Conservation (phyloP, 2,329 filamentous ascomycete genomes). For the Cordyceps fumosorosea region DNA sequence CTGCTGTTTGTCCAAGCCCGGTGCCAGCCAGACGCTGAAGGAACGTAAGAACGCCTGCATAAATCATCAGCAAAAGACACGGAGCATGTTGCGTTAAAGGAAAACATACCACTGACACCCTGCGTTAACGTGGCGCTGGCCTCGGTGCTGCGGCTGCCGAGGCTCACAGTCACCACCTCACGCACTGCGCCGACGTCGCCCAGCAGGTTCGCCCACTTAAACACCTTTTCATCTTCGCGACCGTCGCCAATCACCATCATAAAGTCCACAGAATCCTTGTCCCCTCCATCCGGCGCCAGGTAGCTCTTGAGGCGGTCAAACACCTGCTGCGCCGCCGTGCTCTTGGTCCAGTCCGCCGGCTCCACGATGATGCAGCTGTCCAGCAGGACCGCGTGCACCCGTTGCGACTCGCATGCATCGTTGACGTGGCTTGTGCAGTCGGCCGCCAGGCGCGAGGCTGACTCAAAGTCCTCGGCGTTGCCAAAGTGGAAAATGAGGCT, state of each 20-base stretch:
- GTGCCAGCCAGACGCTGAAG: constrained; percentile 25
- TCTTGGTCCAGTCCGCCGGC: constrained; percentile 80
- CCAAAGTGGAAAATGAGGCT: constrained; percentile 88
- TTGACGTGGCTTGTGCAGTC: constrained; percentile 95
- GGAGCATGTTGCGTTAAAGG: neutral
- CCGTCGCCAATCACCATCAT: constrained; percentile 85
- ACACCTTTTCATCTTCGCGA: constrained; percentile 88
- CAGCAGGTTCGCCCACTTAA: constrained; percentile 85
- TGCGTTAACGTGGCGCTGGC: constrained; percentile 81
- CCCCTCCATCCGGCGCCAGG: constrained; percentile 22
- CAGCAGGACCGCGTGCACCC: constrained; percentile 74
- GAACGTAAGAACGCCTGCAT: constrained; percentile 18
- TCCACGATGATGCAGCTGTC: constrained; percentile 80
- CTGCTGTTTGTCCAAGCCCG: neutral
- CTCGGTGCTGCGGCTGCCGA: constrained; percentile 83
- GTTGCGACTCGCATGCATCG: constrained; percentile 77
- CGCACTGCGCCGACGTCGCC: constrained; percentile 51
- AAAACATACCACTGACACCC: constrained; percentile 73
- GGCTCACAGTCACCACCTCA: constrained; percentile 75
- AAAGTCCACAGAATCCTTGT: constrained; percentile 62
- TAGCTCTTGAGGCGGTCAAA: constrained; percentile 51
- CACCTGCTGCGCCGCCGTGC: constrained; percentile 70
- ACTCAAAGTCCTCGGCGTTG: constrained; percentile 68
- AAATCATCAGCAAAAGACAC: constrained; percentile 4
- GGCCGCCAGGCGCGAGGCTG: constrained; percentile 70